Evolutionary conservation across 2,329 filamentous ascomycete genomes (phyloP), one percentile per base, ranked within the genome.

Genomic region (Trichoderma sp.): DNA sequence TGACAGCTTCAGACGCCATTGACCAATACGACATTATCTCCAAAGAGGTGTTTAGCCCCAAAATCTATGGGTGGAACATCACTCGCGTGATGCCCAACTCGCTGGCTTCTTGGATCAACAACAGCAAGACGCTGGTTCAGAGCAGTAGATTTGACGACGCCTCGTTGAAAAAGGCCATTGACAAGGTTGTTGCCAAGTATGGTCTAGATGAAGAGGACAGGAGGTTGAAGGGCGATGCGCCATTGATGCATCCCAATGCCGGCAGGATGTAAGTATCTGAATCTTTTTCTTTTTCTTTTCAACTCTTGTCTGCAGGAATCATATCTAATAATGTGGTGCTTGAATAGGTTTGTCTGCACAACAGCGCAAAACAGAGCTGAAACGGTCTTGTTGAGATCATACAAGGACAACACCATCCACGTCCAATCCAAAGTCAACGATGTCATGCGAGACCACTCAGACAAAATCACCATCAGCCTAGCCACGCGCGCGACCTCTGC

Each of bases 81-180:
- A 51, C 66, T 3, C 26, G 36, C n/a, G 28, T 60, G 66, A 34
- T 69, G 66, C 66, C 66, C 26, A 69, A 70, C 39, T 53, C n/a
- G 28, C 2, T 70, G n/a, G 66, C 66, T 21, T 62, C 66, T 0
- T 53, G 39, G 57, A 61, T 70, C 57, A 70, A 70, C 57, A 62
- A 70, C 39, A 70, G 57, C 66, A 70, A 70, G 11, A 70, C 57
- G 28, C 66, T 62, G 28, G 66, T 70, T 6, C 66, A 70, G 21
- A 70, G 66, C 57, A 70, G 66, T 5, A 21, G 66, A 28, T 70
- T 70, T 3, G 66, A 70, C 39, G 39, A 70, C 14, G 15, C n/a
- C 11, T 62, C 66, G 28, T 15, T 70, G 39, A 70, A 62, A 30
- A 53, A 62, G 39, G 66, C 66, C 6, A 70, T 70, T 21, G 43